Evolutionary conservation across 805 yeast species (phyloP).

Genomic region (Starmerella lactis-condensi): DNA sequence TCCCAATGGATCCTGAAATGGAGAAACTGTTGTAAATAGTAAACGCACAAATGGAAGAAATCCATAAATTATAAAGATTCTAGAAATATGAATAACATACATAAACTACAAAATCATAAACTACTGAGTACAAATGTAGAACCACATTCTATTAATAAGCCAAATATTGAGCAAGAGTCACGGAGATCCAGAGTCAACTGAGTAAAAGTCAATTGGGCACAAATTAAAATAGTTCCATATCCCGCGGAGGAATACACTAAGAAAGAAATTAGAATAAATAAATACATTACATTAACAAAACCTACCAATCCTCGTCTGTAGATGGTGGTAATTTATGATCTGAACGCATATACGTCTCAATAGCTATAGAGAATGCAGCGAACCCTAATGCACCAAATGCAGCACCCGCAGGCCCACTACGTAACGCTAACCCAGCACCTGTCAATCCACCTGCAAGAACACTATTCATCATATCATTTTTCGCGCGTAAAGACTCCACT

Average conservation of each 20-base stretch:
- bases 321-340: constrained; percentile 70
- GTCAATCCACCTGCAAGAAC: constrained; percentile 87
- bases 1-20: constrained; percentile 19
- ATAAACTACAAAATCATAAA: no score
- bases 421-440: constrained; percentile 86
- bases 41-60: background rate
- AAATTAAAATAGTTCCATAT: background rate
- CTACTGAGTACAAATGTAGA: no score
- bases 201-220: no score
- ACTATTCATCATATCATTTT: constrained; percentile 82
- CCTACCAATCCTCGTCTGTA: constrained; percentile 55
- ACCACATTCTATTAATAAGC: no score
- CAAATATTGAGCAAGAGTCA: no score
- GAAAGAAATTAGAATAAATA: background rate
- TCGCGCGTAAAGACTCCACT: constrained; percentile 70
- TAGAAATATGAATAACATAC: no score
- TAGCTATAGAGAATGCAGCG: constrained; percentile 61
- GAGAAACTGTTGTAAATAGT: constrained; percentile 7
- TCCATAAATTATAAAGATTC: no score
- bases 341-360: constrained; percentile 69
- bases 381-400: constrained; percentile 89
- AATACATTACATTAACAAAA: constrained; percentile 1
- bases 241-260: constrained; percentile 1
- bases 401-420: constrained; percentile 88
- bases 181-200: no score